These are phyloP conservation scores for Ilyonectria mors-panacis DNA, from an alignment of 2,329 filamentous ascomycete genomes.

Conservation along the genomic window DNA sequence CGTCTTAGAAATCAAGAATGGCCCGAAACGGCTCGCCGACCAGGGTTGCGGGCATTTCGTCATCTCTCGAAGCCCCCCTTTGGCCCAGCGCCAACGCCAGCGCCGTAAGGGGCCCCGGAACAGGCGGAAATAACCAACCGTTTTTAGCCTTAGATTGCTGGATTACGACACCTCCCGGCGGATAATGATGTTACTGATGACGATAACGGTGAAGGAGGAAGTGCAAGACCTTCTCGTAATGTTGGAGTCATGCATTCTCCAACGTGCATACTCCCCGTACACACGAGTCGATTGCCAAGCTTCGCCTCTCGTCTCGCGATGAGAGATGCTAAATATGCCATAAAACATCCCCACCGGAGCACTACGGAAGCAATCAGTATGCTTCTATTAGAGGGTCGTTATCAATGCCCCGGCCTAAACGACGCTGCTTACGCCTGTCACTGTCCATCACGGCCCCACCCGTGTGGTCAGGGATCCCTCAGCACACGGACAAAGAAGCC, in stretches of 20 bases:
- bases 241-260: neutral
- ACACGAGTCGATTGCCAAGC: neutral
- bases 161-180: neutral
- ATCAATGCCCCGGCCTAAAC: conserved; percentile 11
- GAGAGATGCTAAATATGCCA: neutral
- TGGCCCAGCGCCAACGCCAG: neutral
- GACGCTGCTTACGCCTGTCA: neutral
- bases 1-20: conserved; percentile 23
- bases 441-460: neutral
- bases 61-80: neutral
- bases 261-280: conserved; percentile 8
- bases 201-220: neutral
- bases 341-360: neutral
- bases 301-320: neutral
- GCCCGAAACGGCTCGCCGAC: neutral
- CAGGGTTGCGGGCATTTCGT: conserved; percentile 3
- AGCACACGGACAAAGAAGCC: neutral
- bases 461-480: conserved; percentile 1
- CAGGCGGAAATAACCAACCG: conserved; percentile 28
- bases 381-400: conserved; percentile 13
- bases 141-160: conserved; percentile 10
- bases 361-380: conserved; percentile 1
- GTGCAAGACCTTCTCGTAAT: conserved; percentile 2
- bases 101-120: conserved; percentile 20
- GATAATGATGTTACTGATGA: neutral